Conservation (phyloP, 805 yeast species). For the Candida maesae region DNA sequence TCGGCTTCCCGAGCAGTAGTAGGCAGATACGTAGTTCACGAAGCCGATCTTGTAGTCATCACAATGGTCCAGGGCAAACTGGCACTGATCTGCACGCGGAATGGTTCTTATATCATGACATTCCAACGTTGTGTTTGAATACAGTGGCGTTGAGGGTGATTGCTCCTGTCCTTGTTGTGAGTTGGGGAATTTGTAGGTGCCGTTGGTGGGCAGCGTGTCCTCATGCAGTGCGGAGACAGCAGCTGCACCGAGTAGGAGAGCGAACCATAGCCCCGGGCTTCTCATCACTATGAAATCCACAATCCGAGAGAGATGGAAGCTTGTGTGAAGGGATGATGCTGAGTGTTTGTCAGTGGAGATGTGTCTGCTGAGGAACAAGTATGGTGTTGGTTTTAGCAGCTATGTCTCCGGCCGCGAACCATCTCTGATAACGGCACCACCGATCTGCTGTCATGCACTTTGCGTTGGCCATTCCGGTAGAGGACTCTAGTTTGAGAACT, state of each 20-base stretch:
- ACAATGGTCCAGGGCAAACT: slow-evolving; percentile 19
- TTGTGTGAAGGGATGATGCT: too few relatives aligned
- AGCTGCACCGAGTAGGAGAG: background rate
- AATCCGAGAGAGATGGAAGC: too few relatives aligned
- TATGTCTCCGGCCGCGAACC: too few relatives aligned
- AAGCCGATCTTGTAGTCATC: slow-evolving; percentile 26
- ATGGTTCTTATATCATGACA: slow-evolving; percentile 22
- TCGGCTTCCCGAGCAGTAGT: slow-evolving; percentile 18
- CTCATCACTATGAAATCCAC: too few relatives aligned
- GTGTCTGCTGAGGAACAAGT: too few relatives aligned
- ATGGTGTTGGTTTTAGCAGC: too few relatives aligned
- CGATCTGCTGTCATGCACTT: too few relatives aligned
- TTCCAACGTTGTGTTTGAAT: slow-evolving; percentile 2
- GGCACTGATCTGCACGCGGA: slow-evolving; percentile 19
- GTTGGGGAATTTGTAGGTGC: slow-evolving; percentile 6
- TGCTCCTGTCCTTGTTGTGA: background rate
- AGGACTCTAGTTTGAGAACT: too few relatives aligned
- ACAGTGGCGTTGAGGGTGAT: slow-evolving; percentile 1
- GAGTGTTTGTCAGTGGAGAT: too few relatives aligned
- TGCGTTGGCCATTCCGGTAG: too few relatives aligned
- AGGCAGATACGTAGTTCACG: slow-evolving; percentile 21
- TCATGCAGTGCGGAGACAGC: background rate
- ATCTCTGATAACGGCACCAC: too few relatives aligned
- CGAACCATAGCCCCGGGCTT: background rate
- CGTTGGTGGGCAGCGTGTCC: background rate